Conservation (phyloP, 1,284 basidiomycete genomes). For the Cystobasidium pallidum region DNA sequence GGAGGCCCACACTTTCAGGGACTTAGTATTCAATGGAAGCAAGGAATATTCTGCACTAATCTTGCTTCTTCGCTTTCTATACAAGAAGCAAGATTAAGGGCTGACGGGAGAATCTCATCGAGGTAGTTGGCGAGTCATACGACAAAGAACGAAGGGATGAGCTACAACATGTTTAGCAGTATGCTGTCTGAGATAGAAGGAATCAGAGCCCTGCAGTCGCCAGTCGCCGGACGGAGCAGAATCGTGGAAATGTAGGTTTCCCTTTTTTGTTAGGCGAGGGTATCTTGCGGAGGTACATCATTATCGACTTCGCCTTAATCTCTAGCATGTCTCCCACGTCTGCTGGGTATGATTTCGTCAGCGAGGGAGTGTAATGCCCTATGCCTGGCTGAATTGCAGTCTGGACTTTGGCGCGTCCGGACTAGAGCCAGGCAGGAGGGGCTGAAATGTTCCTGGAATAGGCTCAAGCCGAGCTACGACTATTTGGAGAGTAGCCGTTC, state of each 20-base stretch:
- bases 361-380: not conserved
- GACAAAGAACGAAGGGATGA: slow-evolving; percentile 3
- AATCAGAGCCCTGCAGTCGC: not conserved
- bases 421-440: not conserved
- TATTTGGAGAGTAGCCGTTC: not conserved
- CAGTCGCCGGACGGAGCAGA: slow-evolving; percentile 26
- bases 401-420: not conserved
- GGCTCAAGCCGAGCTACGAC: not conserved
- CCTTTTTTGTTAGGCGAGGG: not conserved
- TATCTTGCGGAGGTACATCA: not conserved
- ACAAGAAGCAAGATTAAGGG: not conserved
- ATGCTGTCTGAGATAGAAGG: not conserved
- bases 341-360: not conserved
- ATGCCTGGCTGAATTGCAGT: not conserved
- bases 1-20: not conserved
- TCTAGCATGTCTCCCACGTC: slow-evolving; percentile 17
- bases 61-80: not conserved
- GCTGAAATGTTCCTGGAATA: not conserved
- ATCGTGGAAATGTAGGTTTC: slow-evolving; percentile 10
- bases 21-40: not conserved
- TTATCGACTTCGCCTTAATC: slow-evolving; percentile 16
- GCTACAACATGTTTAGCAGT: not conserved
- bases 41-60: slow-evolving; percentile 8
- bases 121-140: not conserved
- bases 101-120: not conserved